Evolutionary conservation across 129 eudicot species (phyloP), one percentile per base, ranked within the genome.

Genomic region (Saussurea involucrata): DNA sequence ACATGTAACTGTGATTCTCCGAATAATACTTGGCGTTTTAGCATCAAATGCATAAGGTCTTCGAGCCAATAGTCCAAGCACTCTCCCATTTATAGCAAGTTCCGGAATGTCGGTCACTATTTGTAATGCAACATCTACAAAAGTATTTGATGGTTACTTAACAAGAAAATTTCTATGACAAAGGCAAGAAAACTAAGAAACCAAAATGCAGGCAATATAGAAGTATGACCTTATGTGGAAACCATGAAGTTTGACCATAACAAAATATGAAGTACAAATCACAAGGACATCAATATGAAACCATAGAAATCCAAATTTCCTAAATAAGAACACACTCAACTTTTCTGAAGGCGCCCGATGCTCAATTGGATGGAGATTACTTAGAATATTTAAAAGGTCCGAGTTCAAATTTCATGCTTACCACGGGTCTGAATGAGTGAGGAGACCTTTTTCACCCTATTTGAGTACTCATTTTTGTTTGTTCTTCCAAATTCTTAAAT

Each of bases 61-160:
- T 65, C 82, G 74, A 72, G 86, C 82, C 46, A 82, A 72, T 31
- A 68, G 18, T 17, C 77, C 79, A 10, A 77, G 72, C 73, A 71
- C 78, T 17, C 46, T 74, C 28, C 75, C 63, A 25, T 29, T 29
- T 4, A 65, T 24, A 60, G 86, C 83, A 13, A 78, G 33, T 64
- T 65, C 74, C 12, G 36, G 31, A 66, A 71, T 21, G 28, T 72
- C 75, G 1, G 64, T 33, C 22, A 82, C 58, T 31, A 82, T 77
- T 27, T 77, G 53, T n/a, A 82, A 57, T 40, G 86, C 82, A 42
- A 77, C 78, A 72, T 82, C 86, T 82, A 72, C 66, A 5, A 28
- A 53, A 57, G 24, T 12, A 32, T 31, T 68, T 2, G 44, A 68
- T 31, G 31, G n/a, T 25, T 2, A 22, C 21, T 66, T 29, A 3